phyloP scores from a whole-genome alignment of 768 basidiomycete species.

The Leccinum aurantiacum region DNA sequence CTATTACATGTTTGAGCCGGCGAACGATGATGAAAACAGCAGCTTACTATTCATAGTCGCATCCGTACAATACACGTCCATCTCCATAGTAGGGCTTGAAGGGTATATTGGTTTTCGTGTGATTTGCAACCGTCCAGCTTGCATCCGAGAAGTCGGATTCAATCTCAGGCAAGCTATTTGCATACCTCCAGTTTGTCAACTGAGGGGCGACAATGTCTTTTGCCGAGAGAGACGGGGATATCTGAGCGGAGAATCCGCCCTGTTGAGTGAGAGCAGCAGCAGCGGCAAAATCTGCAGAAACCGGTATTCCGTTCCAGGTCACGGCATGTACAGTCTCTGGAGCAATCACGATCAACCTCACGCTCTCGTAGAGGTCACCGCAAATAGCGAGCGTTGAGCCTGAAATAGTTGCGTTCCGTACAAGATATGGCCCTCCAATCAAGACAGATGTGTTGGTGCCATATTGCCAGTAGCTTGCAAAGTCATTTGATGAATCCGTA shows the following conservation, averaged over 20 bases:
- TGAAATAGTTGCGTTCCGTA: constrained; percentile 52
- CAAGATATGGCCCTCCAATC: constrained; percentile 64
- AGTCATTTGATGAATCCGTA: constrained; percentile 35
- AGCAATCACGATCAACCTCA: constrained; percentile 61
- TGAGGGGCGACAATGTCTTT: constrained; percentile 43
- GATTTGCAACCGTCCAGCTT: constrained; percentile 64
- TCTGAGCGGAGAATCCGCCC: constrained; percentile 50
- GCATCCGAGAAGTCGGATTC: constrained; percentile 55
- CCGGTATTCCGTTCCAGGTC: constrained; percentile 68
- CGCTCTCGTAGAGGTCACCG: constrained; percentile 67
- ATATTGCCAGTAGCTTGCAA: constrained; percentile 66
- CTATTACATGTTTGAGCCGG: constrained; percentile 35
- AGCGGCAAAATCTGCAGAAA: constrained; percentile 39
- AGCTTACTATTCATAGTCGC: constrained; percentile 81
- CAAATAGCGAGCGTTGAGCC: constrained; percentile 53
- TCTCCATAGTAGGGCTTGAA: constrained; percentile 70
- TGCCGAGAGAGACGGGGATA: constrained; percentile 36
- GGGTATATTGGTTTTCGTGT: constrained; percentile 73
- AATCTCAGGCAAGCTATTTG: constrained; percentile 75
- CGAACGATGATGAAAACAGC: constrained; percentile 5
- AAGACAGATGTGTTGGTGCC: constrained; percentile 72
- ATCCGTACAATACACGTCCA: constrained; percentile 77
- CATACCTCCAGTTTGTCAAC: constrained; percentile 70
- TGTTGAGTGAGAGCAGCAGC: constrained; percentile 27
- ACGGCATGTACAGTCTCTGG: constrained; percentile 52